These are phyloP conservation scores for Casuarina equisetifolia DNA, from an alignment of 306 rosid species.

Conservation along the genomic window DNA sequence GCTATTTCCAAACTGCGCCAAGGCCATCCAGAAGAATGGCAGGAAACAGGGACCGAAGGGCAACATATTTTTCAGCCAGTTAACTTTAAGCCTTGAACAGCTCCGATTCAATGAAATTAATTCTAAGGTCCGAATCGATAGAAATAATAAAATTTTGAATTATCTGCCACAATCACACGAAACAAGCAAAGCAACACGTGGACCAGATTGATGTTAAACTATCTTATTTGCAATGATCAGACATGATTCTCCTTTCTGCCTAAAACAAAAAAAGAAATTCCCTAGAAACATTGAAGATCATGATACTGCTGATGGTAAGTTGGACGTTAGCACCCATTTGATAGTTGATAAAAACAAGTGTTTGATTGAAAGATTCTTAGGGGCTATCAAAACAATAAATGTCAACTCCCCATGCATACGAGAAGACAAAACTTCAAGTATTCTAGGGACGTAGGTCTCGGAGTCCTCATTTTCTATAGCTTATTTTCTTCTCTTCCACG, in stretches of 20 bases:
- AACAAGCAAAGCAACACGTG: constrained; percentile 16
- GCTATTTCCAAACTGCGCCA: background rate
- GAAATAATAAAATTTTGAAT: constrained; percentile 17
- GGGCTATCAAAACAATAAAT: constrained; percentile 26
- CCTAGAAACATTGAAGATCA: constrained; percentile 18
- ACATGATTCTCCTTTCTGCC: constrained; percentile 56
- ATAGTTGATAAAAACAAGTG: constrained; percentile 29
- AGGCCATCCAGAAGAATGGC: background rate
- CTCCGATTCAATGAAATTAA: constrained; percentile 11
- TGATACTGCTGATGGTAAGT: constrained; percentile 34
- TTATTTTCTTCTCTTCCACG: constrained; percentile 3
- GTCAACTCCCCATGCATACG: constrained; percentile 35
- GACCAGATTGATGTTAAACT: constrained; percentile 1
- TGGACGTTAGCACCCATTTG: constrained; percentile 44
- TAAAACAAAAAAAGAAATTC: constrained; percentile 13
- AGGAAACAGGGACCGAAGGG: constrained; percentile 6
- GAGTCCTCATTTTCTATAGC: constrained; percentile 1
- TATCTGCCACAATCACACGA: constrained; percentile 15
- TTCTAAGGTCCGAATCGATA: constrained; percentile 15
- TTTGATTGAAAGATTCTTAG: constrained; percentile 50
- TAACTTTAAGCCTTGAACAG: constrained; percentile 5
- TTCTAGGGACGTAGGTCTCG: constrained; percentile 5
- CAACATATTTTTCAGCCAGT: background rate
- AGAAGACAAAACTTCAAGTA: constrained; percentile 36
- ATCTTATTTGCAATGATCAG: constrained; percentile 25